phyloP scores from a whole-genome alignment of 352 stramenopile genomes.

The Peronosclerospora sorghi region DNA sequence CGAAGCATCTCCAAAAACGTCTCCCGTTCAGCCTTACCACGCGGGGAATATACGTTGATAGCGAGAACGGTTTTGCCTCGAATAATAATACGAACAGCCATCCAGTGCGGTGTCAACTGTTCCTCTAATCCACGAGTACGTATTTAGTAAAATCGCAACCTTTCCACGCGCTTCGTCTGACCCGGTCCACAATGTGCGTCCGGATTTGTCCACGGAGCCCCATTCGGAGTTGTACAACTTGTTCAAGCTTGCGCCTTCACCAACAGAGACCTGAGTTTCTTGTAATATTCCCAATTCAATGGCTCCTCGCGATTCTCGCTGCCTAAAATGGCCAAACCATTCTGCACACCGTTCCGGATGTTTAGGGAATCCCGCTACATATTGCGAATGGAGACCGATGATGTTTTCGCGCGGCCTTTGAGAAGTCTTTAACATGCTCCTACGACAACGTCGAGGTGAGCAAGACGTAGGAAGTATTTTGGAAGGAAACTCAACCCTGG shows the following conservation, averaged over 20 bases:
- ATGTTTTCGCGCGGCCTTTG: too few species aligned
- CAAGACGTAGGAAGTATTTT: background rate
- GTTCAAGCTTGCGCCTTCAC: background rate
- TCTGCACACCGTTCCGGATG: too few species aligned
- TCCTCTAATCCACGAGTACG: background rate
- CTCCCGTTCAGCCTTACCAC: background rate
- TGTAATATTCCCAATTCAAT: background rate
- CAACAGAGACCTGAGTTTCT: background rate
- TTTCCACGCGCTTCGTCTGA: too few species aligned
- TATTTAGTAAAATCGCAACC: background rate
- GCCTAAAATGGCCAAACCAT: too few species aligned
- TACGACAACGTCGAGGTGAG: background rate
- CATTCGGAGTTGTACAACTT: too few species aligned
- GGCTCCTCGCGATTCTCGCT: background rate
- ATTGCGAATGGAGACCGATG: background rate
- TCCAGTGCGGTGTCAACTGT: too few species aligned
- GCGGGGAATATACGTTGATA: too few species aligned
- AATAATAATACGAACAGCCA: too few species aligned
- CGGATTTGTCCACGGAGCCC: too few species aligned
- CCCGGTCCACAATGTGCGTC: too few species aligned
- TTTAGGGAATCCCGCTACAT: too few species aligned
- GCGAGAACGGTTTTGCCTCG: too few species aligned
- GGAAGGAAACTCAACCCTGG: background rate
- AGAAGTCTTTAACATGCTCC: background rate
- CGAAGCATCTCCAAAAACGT: background rate